Conservation (phyloP, 2,329 filamentous ascomycete genomes). For the Penicillium carneum region DNA sequence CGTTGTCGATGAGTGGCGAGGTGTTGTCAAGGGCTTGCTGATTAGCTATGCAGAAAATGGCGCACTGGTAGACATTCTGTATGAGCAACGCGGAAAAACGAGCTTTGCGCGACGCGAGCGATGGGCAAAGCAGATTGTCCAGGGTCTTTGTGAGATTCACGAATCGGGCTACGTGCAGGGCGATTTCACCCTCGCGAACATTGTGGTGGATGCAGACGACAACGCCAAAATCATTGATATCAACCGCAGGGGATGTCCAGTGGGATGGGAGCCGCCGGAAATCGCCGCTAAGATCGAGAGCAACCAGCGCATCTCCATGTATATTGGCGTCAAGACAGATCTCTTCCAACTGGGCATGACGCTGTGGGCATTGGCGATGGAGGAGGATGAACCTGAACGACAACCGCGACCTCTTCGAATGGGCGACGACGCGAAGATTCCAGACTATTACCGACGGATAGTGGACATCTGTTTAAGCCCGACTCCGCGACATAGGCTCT, state of each 20-base stretch:
- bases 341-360: slow-evolving; percentile 97
- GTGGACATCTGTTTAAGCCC: slow-evolving; percentile 78
- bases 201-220: slow-evolving; percentile 84
- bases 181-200: slow-evolving; percentile 96
- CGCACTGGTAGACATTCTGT: slow-evolving; percentile 88
- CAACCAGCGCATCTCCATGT: slow-evolving; percentile 91
- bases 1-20: slow-evolving; percentile 77
- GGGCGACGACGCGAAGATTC: slow-evolving; percentile 65
- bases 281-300: slow-evolving; percentile 83
- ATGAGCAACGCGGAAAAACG: slow-evolving; percentile 71
- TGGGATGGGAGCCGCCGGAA: slow-evolving; percentile 97
- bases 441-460: slow-evolving; percentile 78
- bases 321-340: slow-evolving; percentile 97
- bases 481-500: slow-evolving; percentile 73
- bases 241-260: slow-evolving; percentile 93
- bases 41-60: slow-evolving; percentile 88
- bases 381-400: slow-evolving; percentile 87
- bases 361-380: slow-evolving; percentile 85
- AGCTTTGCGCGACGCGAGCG: slow-evolving; percentile 77
- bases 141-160: slow-evolving; percentile 89
- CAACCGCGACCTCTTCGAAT: slow-evolving; percentile 72
- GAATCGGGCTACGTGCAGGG: slow-evolving; percentile 96
- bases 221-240: slow-evolving; percentile 98
- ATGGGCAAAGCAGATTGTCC: slow-evolving; percentile 91
- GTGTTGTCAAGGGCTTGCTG: slow-evolving; percentile 83